Evolutionary conservation across 306 rosid species (phyloP).

Genomic region (Cucumis sativus): DNA sequence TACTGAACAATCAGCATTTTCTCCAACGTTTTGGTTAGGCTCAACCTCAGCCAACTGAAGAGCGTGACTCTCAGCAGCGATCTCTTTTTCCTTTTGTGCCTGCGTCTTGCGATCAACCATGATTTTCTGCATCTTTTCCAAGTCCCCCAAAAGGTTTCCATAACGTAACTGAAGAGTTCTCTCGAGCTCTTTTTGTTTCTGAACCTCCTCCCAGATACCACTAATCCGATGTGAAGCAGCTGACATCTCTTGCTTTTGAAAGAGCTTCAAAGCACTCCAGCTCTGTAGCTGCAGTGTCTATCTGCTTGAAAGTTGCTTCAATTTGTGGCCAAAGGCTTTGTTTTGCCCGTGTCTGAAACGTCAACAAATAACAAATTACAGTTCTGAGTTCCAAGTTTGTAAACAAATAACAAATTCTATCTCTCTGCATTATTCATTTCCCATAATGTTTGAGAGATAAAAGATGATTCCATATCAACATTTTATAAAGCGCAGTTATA

Average conservation of each 20-base stretch:
- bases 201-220: constrained; percentile 59
- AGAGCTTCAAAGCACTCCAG: constrained; percentile 78
- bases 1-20: constrained; percentile 20
- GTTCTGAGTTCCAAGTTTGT: not conserved
- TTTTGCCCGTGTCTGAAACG: constrained; percentile 57
- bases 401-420: not conserved
- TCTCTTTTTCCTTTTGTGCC: constrained; percentile 40
- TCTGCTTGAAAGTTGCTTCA: constrained; percentile 74
- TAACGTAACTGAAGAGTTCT: constrained; percentile 51
- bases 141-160: constrained; percentile 47
- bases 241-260: constrained; percentile 64
- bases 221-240: constrained; percentile 75
- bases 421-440: not conserved
- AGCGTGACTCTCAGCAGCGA: constrained; percentile 27
- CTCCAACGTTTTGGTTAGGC: constrained; percentile 15
- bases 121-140: constrained; percentile 35
- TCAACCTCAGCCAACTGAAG: constrained; percentile 27
- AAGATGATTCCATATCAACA: not conserved
- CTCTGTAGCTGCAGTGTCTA: constrained; percentile 82
- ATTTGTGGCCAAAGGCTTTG: constrained; percentile 74
- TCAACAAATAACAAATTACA: constrained; percentile 1
- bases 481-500: too few species aligned
- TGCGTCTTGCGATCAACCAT: constrained; percentile 32
- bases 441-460: not conserved
- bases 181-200: constrained; percentile 84